A percentile compares a stretch with the other conserved stretches of the same genome.
These are phyloP conservation scores for Penicillium sp. DNA, from an alignment of 2,329 filamentous ascomycete species.

Conservation along the genomic window DNA sequence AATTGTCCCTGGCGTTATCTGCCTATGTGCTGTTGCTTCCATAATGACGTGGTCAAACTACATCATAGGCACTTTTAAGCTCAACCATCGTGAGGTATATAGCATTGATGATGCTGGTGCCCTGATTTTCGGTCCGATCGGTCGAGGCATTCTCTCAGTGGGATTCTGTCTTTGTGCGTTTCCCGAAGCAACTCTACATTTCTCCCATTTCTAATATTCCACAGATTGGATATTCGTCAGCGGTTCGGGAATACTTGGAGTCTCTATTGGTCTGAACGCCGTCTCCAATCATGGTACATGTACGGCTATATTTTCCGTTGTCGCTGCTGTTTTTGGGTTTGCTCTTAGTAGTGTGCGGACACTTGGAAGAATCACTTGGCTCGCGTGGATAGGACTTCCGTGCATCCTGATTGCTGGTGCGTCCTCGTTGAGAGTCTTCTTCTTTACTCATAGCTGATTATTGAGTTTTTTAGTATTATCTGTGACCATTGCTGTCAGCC, in stretches of 20 bases:
- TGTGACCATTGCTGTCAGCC: neutral
- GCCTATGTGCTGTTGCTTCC: constrained; percentile 43
- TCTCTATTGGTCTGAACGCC: constrained; percentile 48
- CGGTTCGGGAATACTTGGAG: constrained; percentile 49
- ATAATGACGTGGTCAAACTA: constrained; percentile 56
- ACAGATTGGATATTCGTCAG: constrained; percentile 42
- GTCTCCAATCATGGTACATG: constrained; percentile 43
- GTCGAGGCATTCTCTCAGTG: constrained; percentile 52
- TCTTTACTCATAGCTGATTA: neutral
- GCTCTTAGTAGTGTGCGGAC: constrained; percentile 39
- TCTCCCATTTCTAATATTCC: neutral
- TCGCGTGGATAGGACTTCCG: constrained; percentile 40
- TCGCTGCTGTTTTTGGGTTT: constrained; percentile 29
- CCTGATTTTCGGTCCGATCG: constrained; percentile 58
- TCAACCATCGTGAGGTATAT: constrained; percentile 59
- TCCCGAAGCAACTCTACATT: neutral
- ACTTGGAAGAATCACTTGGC: constrained; percentile 38
- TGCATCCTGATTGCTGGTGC: constrained; percentile 23
- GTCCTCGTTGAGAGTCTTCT: neutral
- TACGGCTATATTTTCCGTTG: constrained; percentile 31
- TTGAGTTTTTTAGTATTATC: neutral
- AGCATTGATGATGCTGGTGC: constrained; percentile 61
- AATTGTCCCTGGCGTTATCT: constrained; percentile 53
- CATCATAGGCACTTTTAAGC: constrained; percentile 55
- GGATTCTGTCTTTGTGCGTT: constrained; percentile 23